A percentile compares a stretch with the other conserved stretches of the same genome.
Evolutionary conservation across 1,284 basidiomycete species (phyloP).

Genomic region (Nidula niveotomentosa): DNA sequence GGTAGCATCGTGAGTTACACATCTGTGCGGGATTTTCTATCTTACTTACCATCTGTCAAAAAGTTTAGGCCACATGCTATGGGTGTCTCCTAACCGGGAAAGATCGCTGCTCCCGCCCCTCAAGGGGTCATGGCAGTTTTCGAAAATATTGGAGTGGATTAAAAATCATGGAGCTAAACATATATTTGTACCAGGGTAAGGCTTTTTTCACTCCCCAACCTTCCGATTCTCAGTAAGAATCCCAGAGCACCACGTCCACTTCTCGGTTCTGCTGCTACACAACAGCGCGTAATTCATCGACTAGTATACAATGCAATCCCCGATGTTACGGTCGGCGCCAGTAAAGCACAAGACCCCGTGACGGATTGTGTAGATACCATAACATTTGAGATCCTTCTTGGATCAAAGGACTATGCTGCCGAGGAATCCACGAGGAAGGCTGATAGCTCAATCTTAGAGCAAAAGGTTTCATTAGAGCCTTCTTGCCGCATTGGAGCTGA

Average conservation of each 20-base stretch:
- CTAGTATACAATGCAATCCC: conserved; percentile 53
- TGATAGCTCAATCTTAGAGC: not conserved
- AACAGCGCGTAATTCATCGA: conserved; percentile 47
- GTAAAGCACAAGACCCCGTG: too few species aligned
- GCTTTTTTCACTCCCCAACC: too few species aligned
- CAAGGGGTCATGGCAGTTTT: conserved; percentile 39
- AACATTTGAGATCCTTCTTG: conserved; percentile 30
- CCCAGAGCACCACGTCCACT: conserved; percentile 46
- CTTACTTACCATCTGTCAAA: not conserved
- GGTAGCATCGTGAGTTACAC: too few species aligned
- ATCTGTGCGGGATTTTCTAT: too few species aligned
- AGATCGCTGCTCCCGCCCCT: conserved; percentile 51
- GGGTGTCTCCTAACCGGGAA: conserved; percentile 35
- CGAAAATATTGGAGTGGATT: conserved; percentile 48
- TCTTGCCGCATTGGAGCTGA: conserved; percentile 32
- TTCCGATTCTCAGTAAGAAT: conserved; percentile 3
- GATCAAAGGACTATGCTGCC: not conserved
- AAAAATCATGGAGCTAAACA: conserved; percentile 27
- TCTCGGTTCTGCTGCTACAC: conserved; percentile 29
- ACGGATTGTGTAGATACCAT: too few species aligned
- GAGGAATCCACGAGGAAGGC: not conserved
- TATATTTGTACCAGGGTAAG: conserved; percentile 58
- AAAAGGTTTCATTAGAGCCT: conserved; percentile 10
- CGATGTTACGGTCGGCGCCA: too few species aligned
- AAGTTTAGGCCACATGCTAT: conserved; percentile 60